A percentile compares a stretch with the other conserved stretches of the same genome.
These are phyloP conservation scores for Mucor mucedo DNA, from an alignment of 371 early-diverging fungal species.

Conservation along the genomic window DNA sequence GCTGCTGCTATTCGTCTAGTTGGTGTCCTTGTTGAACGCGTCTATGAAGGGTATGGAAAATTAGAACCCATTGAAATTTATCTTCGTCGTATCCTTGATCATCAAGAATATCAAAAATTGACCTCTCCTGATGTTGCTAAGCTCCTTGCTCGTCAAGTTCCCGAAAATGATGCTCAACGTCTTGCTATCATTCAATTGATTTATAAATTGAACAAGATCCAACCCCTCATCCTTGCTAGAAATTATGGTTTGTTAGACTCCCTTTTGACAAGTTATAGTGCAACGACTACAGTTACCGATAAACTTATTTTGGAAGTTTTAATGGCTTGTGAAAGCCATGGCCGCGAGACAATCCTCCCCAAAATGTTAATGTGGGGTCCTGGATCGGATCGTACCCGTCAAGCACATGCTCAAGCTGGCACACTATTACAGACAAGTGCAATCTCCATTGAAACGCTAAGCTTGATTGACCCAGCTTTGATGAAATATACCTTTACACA, in stretches of 20 bases:
- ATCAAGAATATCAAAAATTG: conserved; percentile 36
- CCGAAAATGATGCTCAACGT: conserved; percentile 36
- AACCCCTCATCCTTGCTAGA: conserved; percentile 47
- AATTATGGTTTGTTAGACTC: conserved; percentile 55
- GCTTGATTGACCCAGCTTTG: conserved; percentile 64
- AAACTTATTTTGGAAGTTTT: conserved; percentile 56
- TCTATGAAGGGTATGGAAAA: conserved; percentile 39
- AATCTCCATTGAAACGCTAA: conserved; percentile 62
- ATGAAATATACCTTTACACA: conserved; percentile 70
- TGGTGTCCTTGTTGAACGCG: conserved; percentile 25
- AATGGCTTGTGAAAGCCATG: conserved; percentile 55
- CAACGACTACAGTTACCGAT: conserved; percentile 56
- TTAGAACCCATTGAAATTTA: conserved; percentile 50
- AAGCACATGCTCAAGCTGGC: conserved; percentile 48
- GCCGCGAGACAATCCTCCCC: conserved; percentile 47
- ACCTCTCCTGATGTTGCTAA: conserved; percentile 34
- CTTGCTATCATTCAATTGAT: conserved; percentile 54
- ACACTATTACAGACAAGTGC: conserved; percentile 38
- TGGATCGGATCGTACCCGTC: conserved; percentile 54
- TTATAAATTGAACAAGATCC: conserved; percentile 50
- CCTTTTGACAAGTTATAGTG: conserved; percentile 62
- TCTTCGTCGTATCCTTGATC: conserved; percentile 47
- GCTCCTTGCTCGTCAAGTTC: conserved; percentile 8
- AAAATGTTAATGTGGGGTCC: conserved; percentile 63
- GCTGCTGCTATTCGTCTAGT: conserved; percentile 46